These are phyloP conservation scores for Pulveroboletus ravenelii DNA, from an alignment of 768 basidiomycete species.

Conservation along the genomic window DNA sequence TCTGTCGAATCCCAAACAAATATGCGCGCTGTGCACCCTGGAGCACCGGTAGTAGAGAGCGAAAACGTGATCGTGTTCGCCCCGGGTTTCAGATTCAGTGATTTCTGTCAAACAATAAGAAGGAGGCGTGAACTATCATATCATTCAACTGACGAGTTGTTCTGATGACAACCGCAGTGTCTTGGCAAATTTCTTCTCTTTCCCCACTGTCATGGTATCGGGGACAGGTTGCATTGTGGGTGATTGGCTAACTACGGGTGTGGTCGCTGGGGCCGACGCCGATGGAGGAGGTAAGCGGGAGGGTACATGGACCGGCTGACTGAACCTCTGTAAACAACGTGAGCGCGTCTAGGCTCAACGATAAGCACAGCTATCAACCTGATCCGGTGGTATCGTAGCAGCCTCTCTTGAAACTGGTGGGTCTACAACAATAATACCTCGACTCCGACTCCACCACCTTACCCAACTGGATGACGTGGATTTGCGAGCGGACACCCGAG, in stretches of 20 bases:
- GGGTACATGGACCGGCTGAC: neutral
- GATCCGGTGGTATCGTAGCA: constrained; percentile 21
- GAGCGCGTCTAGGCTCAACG: neutral
- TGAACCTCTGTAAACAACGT: constrained; percentile 11
- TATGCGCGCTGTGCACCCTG: constrained; percentile 86
- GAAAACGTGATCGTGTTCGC: constrained; percentile 93
- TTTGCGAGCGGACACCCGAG: constrained; percentile 33
- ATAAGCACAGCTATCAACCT: constrained; percentile 12
- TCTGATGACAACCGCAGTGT: constrained; percentile 90
- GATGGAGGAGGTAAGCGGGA: constrained; percentile 22
- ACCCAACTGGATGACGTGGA: constrained; percentile 69
- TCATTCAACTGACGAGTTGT: constrained; percentile 62
- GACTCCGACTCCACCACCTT: constrained; percentile 77
- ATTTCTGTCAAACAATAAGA: constrained; percentile 52
- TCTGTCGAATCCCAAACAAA: constrained; percentile 96
- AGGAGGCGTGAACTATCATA: neutral
- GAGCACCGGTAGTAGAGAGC: constrained; percentile 72
- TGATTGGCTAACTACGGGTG: constrained; percentile 30
- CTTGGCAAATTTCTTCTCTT: constrained; percentile 73
- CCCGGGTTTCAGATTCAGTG: constrained; percentile 76
- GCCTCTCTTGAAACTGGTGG: constrained; percentile 21
- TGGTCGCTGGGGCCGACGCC: constrained; percentile 45
- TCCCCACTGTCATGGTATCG: constrained; percentile 4
- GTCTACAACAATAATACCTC: constrained; percentile 29
- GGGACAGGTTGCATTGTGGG: constrained; percentile 27